Evolutionary conservation across 257 asterid genomes (phyloP).

Genomic region (Primulina tabacum): DNA sequence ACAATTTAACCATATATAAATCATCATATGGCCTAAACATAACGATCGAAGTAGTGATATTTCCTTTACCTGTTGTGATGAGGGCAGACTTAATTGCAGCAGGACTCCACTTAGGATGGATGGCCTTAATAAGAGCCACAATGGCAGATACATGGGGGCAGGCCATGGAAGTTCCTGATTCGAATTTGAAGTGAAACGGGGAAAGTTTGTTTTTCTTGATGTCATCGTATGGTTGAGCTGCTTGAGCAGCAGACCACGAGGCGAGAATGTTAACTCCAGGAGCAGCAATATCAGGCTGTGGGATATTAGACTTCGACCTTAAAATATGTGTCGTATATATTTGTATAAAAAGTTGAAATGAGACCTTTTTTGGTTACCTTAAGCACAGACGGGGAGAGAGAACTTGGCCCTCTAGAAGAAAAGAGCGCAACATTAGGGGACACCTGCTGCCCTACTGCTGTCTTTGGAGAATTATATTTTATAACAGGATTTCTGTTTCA

Average conservation of each 20-base stretch:
- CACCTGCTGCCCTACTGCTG: conserved; percentile 31
- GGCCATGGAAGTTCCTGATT: conserved; percentile 43
- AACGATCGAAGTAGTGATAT: neutral
- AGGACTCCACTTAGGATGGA: conserved; percentile 45
- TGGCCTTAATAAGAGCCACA: conserved; percentile 34
- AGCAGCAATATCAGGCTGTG: conserved; percentile 42
- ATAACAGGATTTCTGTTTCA: conserved; percentile 35
- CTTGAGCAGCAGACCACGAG: conserved; percentile 33
- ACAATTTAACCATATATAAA: neutral
- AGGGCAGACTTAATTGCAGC: conserved; percentile 43
- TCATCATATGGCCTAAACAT: neutral
- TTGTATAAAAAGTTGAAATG: neutral
- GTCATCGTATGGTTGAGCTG: conserved; percentile 26
- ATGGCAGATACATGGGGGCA: conserved; percentile 46
- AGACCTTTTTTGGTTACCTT: conserved; percentile 24
- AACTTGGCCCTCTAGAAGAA: conserved; percentile 44
- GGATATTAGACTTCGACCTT: neutral
- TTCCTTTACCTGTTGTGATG: conserved; percentile 32
- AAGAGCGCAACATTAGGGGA: conserved; percentile 38
- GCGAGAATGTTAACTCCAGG: conserved; percentile 38
- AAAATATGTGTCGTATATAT: neutral
- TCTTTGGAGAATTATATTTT: conserved; percentile 34
- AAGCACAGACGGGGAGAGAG: conserved; percentile 34
- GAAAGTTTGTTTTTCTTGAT: neutral
- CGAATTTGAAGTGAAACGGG: conserved; percentile 31